Base-by-base conservation (phyloP, 1,284 basidiomycete species). In the Coniferiporia weirii region DNA sequence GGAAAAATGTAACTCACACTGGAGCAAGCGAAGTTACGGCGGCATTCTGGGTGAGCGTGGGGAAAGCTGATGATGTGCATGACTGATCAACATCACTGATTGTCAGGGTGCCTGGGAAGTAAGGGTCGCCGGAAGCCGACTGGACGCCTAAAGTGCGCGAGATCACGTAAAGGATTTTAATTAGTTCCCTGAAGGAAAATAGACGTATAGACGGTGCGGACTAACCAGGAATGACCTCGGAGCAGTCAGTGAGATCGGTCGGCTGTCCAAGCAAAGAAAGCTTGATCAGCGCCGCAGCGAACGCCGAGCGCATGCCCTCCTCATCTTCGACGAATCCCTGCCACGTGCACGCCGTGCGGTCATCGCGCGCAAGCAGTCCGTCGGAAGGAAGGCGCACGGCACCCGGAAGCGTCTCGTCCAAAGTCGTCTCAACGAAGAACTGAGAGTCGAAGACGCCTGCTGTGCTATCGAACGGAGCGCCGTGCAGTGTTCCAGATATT, bases 321-420 rank as follows among this genome's bases (percentile, higher is more conserved):
- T 73, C 73, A 61, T 73, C 63, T 53, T 62, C 69, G 22, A 73
- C 71, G 59, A 74, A 69, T 3, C 71, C 68, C 66, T 78, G 76
- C 76, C 76, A 75, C 44, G 65, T 61, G 63, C 72, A 74, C 13
- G 69, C 66, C 40, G 73, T 75, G 47, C 70, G 66, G 3, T 66
- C 57, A 57, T 71, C 70, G 57, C 59, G 52, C 27, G 62, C 48
- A 56, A 72, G 67, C 50, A 65, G 66, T 32, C 65, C 67, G 67
- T 77, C 76, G n/a, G 74, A 76, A 57, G 73, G 71, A 19, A 77
- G 69, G 52, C 76, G 73, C n/a, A 77, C 66, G 60, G 74, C 75
- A 38, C 74, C 73, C 10, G 40, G 22, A 15, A 61, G 44, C 9
- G 49, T 32, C 13, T 35, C 72, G 38, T 68, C 64, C 13, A 76